These are phyloP conservation scores for Escallonia herrerae DNA, from an alignment of 129 eudicot genomes.

Conservation along the genomic window DNA sequence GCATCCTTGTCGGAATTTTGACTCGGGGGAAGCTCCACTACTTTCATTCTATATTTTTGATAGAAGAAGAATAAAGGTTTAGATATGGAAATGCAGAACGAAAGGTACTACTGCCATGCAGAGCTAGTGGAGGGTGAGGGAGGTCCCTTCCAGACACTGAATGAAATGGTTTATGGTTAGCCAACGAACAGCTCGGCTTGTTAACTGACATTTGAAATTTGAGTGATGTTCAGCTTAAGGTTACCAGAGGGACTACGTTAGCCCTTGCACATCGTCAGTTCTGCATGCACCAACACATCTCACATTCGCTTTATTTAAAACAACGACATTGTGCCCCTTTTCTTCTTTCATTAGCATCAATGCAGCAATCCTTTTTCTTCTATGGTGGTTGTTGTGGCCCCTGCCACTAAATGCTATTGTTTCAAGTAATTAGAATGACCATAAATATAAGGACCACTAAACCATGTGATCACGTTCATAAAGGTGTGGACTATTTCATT, in stretches of 20 bases:
- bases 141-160: constrained; percentile 32
- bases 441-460: background rate
- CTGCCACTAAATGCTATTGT: background rate
- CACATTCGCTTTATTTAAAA: constrained; percentile 3
- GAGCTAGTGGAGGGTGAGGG: constrained; percentile 14
- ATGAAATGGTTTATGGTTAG: constrained; percentile 34
- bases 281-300: background rate
- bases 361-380: background rate
- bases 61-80: constrained; percentile 7
- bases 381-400: background rate
- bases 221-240: background rate
- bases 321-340: background rate
- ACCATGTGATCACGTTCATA: background rate
- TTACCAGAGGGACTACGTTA: background rate
- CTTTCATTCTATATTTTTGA: constrained; percentile 30
- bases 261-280: background rate
- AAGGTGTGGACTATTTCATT: background rate
- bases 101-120: constrained; percentile 12
- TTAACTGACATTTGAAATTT: constrained; percentile 10
- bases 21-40: constrained; percentile 35
- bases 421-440: background rate
- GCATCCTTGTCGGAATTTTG: constrained; percentile 20
- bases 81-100: constrained; percentile 8
- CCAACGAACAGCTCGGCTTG: constrained; percentile 37
- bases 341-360: background rate